Base-by-base conservation (phyloP, 2,329 filamentous ascomycete genomes). In the Pseudohalonectria lignicola region DNA sequence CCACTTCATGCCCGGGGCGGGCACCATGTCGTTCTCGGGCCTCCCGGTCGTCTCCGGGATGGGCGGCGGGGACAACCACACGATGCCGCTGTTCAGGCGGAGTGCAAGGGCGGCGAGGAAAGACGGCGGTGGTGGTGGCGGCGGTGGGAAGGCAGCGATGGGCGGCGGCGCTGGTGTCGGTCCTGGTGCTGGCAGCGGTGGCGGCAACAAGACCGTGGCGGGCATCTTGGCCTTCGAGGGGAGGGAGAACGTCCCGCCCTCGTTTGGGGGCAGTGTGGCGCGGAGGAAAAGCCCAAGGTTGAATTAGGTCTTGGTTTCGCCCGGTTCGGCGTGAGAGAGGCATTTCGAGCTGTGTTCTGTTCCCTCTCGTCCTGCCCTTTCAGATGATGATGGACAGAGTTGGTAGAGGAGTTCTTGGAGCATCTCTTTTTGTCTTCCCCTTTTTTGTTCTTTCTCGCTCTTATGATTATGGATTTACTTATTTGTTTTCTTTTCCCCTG, bases 231-330 rank as follows among this genome's bases (percentile, higher is more conserved):
- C 47, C 31, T 52, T 53, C 1, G 67, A 71, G 34, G 71, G 69
- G 6, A 54, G 66, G 31, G 71, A 76, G 54, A 76, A 76, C 41
- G 43, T 70, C 40, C 64, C 67, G 28, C 60, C 61, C 7, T 44
- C 60, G n/a, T 62, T 70, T 44, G 58, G 62, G 16, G 59, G 68
- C 51, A 66, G 67, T 36, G 43, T 61, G 20, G 57, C 62, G 40
- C 64, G 65, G 53, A 66, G 72, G 52, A 75, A 75, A 60, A 76
- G 72, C 45, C 69, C 72, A 4, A 55, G 72, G 39, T 50, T 74
- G 40, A 55, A 59, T 20, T 53, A n/a, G n/a, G n/a, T n/a, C n/a
- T n/a, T n/a, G n/a, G n/a, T n/a, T n/a, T n/a, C n/a, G n/a, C n/a
- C n/a, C n/a, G n/a, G n/a, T n/a, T n/a, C n/a, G n/a, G n/a, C n/a